Base-by-base conservation (phyloP, 331 rosid genomes). In the Quercus lobata region DNA sequence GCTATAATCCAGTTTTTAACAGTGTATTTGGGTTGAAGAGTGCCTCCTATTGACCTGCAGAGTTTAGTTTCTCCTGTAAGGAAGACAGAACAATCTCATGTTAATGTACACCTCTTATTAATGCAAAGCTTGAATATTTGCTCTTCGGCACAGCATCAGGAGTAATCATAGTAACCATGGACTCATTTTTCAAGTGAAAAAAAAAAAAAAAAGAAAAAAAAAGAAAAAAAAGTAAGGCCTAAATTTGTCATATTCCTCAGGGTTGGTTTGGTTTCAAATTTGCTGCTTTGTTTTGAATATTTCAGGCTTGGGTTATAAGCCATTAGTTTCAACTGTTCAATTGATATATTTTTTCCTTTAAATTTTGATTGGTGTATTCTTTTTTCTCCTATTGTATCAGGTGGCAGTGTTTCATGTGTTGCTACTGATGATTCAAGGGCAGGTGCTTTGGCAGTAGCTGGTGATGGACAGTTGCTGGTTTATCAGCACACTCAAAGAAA, bases 361-460 rank as follows among this genome's bases (percentile, higher is more conserved):
- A 63, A 6, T 6, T 8, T 12, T 34, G 25, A 15, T 17, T 66
- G 37, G n/a, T 32, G 19, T 32, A 18, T 17, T 66, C 52, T 24
- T 22, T 22, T 11, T 29, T 30, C 3, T 16, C 46, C 37, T 58
- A 27, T 60, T 49, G 76, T 57, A 15, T 58, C 74, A 94, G 98
- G 85, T 76, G 86, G 86, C 84, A 69, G 73, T 72, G 89, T 82
- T 35, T 79, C 94, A 5, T 89, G 93, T 82, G 85, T 90, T 80
- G 92, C 94, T 52, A 90, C 91, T 1, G 98, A 94, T 80, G 87
- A 80, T 83, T 85, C 82, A 3, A 78, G 79, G 72, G 78, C 63
- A 53, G 90, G 96, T 60, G 92, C 87, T n/a, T 81, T 92, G 49
- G 97, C 93, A 56, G 86, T 90, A 19, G 91, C 91, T 12, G 76